Conservation (phyloP, 495 filamentous ascomycete species). For the Saxophila tyrrhenica region DNA sequence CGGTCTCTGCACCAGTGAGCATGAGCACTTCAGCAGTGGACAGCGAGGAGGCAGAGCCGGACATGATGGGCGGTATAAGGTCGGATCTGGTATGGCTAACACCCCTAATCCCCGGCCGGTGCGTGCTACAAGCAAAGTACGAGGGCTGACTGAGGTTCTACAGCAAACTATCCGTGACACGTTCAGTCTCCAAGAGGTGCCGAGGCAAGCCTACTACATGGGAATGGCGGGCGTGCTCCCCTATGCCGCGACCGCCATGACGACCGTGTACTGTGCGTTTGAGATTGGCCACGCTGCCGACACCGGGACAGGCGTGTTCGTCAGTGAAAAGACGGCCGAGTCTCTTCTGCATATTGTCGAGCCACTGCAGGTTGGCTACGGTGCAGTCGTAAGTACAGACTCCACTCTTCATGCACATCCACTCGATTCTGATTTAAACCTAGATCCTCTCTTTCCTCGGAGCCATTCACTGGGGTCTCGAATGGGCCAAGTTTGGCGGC, state of each 20-base stretch:
- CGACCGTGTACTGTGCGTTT: constrained; percentile 75
- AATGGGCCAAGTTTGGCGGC: constrained; percentile 67
- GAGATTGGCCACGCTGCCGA: constrained; percentile 32
- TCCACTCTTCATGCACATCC: not conserved
- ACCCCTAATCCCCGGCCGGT: too few relatives aligned
- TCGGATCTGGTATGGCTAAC: constrained; percentile 55
- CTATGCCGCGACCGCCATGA: constrained; percentile 76
- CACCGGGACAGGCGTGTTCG: constrained; percentile 50
- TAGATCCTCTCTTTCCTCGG: constrained; percentile 92
- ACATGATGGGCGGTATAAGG: constrained; percentile 59
- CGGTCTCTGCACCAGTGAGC: constrained; percentile 23
- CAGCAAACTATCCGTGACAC: constrained; percentile 81
- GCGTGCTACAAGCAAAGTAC: too few relatives aligned
- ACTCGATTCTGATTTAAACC: not conserved
- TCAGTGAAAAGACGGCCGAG: constrained; percentile 61
- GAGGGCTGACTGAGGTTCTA: not conserved
- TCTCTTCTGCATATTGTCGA: constrained; percentile 68
- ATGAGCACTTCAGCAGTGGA: not conserved
- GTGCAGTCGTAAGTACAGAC: constrained; percentile 65
- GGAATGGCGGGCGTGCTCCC: constrained; percentile 84
- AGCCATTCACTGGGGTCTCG: constrained; percentile 88
- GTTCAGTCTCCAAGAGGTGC: constrained; percentile 66
- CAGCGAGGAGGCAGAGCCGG: constrained; percentile 21
- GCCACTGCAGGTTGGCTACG: constrained; percentile 86
- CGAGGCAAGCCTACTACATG: constrained; percentile 65